Evolutionary conservation across 2,329 filamentous ascomycete species (phyloP).

Genomic region (Didymella sp.): DNA sequence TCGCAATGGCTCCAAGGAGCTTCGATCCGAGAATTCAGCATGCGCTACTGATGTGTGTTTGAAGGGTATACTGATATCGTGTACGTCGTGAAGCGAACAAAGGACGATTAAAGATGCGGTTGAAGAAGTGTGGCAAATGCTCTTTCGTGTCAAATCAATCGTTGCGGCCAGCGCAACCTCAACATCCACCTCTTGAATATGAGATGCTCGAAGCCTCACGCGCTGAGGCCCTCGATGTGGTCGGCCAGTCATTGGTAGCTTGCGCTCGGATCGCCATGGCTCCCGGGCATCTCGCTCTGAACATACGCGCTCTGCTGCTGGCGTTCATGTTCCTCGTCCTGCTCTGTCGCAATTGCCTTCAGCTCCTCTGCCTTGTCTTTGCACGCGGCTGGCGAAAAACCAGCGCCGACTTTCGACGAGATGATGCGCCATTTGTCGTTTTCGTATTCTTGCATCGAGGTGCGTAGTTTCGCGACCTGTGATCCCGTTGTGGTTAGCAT

Average conservation of each 20-base stretch:
- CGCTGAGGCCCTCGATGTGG: conserved; percentile 19
- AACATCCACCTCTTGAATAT: conserved; percentile 10
- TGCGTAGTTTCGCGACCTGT: conserved; percentile 78
- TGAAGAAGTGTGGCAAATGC: conserved; percentile 15
- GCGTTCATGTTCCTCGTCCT: conserved; percentile 32
- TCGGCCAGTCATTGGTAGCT: conserved; percentile 49
- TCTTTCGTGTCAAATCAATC: conserved; percentile 1
- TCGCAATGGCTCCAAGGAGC: conserved; percentile 18
- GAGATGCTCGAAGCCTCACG: conserved; percentile 8
- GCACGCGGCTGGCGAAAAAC: conserved; percentile 86
- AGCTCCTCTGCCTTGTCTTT: conserved; percentile 78
- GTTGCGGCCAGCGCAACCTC: conserved; percentile 17
- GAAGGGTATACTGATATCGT: conserved; percentile 18
- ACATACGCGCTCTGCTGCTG: conserved; percentile 40
- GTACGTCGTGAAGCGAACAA: conserved; percentile 19
- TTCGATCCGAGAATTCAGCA: conserved; percentile 15
- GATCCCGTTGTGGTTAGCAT: conserved; percentile 45
- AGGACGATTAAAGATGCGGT: conserved; percentile 15
- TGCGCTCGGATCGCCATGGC: conserved; percentile 42
- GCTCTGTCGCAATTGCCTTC: conserved; percentile 38
- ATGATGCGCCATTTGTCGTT: conserved; percentile 94
- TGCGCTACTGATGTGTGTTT: conserved; percentile 9
- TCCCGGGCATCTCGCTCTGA: conserved; percentile 40
- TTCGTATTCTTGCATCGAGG: conserved; percentile 82
- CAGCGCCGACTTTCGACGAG: conserved; percentile 86